phyloP scores from a whole-genome alignment of 164 flowering plant genomes.

The Vitis amurensis region DNA sequence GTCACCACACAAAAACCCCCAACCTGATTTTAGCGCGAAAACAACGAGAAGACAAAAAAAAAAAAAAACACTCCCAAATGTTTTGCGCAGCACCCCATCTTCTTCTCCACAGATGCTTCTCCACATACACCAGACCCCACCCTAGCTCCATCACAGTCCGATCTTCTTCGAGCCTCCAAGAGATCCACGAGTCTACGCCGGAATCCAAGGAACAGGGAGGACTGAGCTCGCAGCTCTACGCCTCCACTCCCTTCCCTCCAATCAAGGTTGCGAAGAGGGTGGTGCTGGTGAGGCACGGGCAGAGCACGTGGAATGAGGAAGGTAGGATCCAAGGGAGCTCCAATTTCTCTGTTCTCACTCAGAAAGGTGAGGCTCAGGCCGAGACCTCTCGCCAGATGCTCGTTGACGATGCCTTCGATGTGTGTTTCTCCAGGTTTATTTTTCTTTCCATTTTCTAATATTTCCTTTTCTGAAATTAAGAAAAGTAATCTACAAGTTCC shows the following conservation, averaged over 20 bases:
- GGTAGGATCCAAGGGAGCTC: slow-evolving; percentile 98
- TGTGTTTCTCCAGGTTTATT: slow-evolving; percentile 68
- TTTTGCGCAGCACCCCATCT: slow-evolving; percentile 16
- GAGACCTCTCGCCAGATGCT: slow-evolving; percentile 94
- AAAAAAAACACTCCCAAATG: slow-evolving; percentile 19
- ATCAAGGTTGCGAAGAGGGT: slow-evolving; percentile 69
- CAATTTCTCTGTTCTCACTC: slow-evolving; percentile 76
- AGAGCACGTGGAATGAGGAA: slow-evolving; percentile 96
- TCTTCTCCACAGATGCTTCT: slow-evolving; percentile 14
- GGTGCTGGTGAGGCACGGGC: slow-evolving; percentile 92
- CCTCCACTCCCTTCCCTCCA: slow-evolving; percentile 45
- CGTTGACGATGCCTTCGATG: slow-evolving; percentile 67
- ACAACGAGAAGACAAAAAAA: background rate
- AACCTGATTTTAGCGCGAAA: slow-evolving; percentile 10
- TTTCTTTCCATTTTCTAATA: background rate
- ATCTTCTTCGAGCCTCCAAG: slow-evolving; percentile 31
- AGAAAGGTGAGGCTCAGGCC: slow-evolving; percentile 90
- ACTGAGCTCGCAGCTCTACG: slow-evolving; percentile 19
- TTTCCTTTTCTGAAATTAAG: too few relatives aligned
- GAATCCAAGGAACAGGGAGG: slow-evolving; percentile 12
- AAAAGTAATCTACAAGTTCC: too few relatives aligned
- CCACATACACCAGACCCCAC: slow-evolving; percentile 11
- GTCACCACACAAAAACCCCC: too few relatives aligned
- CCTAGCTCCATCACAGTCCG: slow-evolving; percentile 18
- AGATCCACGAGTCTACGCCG: slow-evolving; percentile 12